These are phyloP conservation scores for Carex cristatella DNA, from an alignment of 176 grass and related monocot genomes.

Conservation along the genomic window DNA sequence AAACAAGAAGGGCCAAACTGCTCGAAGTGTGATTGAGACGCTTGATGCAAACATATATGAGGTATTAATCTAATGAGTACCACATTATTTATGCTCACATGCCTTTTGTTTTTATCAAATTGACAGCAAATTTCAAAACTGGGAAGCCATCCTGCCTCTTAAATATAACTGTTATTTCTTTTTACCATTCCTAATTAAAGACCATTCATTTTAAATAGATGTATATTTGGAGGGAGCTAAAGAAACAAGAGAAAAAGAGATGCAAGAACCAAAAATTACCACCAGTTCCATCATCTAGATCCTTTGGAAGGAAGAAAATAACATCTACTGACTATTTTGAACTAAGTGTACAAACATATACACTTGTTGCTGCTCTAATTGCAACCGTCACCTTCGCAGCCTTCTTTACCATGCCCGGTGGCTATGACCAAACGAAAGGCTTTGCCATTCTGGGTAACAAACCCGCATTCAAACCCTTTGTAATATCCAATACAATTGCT, in stretches of 20 bases:
- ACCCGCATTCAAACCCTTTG: slow-evolving; percentile 31
- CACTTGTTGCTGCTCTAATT: slow-evolving; percentile 38
- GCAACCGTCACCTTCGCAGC: slow-evolving; percentile 42
- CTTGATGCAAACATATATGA: slow-evolving; percentile 22
- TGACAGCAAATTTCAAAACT: background rate
- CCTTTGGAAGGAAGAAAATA: background rate
- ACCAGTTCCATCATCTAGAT: background rate
- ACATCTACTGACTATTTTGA: slow-evolving; percentile 1
- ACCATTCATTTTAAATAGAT: slow-evolving; percentile 8
- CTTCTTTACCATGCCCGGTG: slow-evolving; percentile 45
- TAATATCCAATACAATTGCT: slow-evolving; percentile 37
- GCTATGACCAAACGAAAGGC: slow-evolving; percentile 7
- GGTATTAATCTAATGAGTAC: background rate
- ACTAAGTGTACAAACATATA: slow-evolving; percentile 30
- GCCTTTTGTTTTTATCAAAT: background rate
- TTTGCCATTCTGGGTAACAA: slow-evolving; percentile 21
- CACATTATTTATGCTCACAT: background rate
- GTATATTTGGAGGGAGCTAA: slow-evolving; percentile 28
- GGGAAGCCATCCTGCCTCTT: background rate
- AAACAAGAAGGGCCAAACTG: slow-evolving; percentile 25
- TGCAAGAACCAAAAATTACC: slow-evolving; percentile 27
- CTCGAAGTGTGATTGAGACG: slow-evolving; percentile 13
- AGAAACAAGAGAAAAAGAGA: slow-evolving; percentile 27
- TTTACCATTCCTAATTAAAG: background rate
- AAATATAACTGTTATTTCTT: background rate